Conservation (phyloP, 2,329 filamentous ascomycete species). For the Penicillium crustosum region DNA sequence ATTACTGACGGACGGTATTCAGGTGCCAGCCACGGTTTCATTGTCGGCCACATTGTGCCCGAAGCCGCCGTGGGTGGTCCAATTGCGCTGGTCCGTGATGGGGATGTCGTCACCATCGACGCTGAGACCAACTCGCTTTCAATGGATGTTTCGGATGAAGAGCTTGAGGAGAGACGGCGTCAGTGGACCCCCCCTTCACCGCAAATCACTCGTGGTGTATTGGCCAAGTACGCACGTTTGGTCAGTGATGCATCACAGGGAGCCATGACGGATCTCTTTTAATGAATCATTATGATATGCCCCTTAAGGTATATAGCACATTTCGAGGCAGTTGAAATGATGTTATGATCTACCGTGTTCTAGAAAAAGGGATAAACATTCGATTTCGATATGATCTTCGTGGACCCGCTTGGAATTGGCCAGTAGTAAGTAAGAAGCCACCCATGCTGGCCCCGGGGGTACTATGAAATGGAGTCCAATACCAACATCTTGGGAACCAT, state of each 20-base stretch:
- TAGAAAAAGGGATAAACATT: slow-evolving; percentile 3
- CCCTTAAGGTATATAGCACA: neutral
- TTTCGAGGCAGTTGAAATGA: neutral
- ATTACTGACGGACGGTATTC: slow-evolving; percentile 91
- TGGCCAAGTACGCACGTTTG: slow-evolving; percentile 86
- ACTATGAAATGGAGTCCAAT: neutral
- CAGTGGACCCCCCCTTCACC: slow-evolving; percentile 70
- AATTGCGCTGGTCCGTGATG: slow-evolving; percentile 76
- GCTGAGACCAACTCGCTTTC: slow-evolving; percentile 71
- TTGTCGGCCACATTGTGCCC: slow-evolving; percentile 88
- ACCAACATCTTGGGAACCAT: neutral
- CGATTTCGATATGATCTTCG: slow-evolving; percentile 2
- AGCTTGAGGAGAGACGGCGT: slow-evolving; percentile 63
- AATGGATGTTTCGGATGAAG: slow-evolving; percentile 71
- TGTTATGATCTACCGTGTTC: slow-evolving; percentile 7
- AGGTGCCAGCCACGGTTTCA: slow-evolving; percentile 86
- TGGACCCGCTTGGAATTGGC: slow-evolving; percentile 4
- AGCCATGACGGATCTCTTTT: slow-evolving; percentile 76
- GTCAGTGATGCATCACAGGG: slow-evolving; percentile 92
- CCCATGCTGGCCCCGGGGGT: neutral
- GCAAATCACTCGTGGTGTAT: slow-evolving; percentile 73
- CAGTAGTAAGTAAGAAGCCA: neutral
- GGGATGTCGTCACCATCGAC: slow-evolving; percentile 81
- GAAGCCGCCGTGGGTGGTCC: slow-evolving; percentile 86
- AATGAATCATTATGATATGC: slow-evolving; percentile 4